A percentile compares a stretch with the other conserved stretches of the same genome.
phyloP scores from a whole-genome alignment of 2,329 filamentous ascomycete genomes.

The Xylaria sp. region DNA sequence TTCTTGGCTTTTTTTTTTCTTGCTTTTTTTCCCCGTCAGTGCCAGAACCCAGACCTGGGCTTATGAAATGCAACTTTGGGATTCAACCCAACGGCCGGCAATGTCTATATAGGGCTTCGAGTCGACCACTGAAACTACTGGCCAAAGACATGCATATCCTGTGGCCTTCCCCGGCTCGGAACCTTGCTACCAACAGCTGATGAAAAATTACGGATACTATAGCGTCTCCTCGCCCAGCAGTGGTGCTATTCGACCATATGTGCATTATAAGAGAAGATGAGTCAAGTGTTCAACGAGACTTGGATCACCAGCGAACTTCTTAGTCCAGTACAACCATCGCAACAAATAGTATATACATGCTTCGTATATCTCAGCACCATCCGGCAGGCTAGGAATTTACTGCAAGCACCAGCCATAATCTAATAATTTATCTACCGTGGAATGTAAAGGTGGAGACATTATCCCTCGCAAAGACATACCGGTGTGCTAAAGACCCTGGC shows the following conservation, averaged over 20 bases:
- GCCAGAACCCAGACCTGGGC: background rate
- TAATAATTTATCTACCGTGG: background rate
- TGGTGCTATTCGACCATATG: background rate
- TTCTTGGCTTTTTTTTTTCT: background rate
- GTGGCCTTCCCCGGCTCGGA: background rate
- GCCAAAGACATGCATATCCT: background rate
- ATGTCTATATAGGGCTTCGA: background rate
- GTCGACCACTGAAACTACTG: background rate
- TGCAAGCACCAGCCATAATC: background rate
- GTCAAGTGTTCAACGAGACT: conserved; percentile 1
- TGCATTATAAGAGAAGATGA: background rate
- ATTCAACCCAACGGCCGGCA: background rate
- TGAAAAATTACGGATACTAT: background rate
- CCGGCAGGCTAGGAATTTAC: conserved; percentile 12
- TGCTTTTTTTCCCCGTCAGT: background rate
- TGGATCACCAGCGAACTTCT: background rate
- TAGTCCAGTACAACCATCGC: background rate
- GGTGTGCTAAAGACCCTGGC: background rate
- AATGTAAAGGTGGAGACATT: conserved; percentile 9
- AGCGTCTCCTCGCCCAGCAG: conserved; percentile 3
- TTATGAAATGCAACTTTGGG: conserved; percentile 1
- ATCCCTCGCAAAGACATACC: background rate
- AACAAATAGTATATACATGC: background rate
- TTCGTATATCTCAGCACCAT: background rate
- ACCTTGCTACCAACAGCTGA: background rate